Percentiles rank a stretch among this genome's conserved stretches.
Conservation (phyloP, 2,329 filamentous ascomycete species). For the Calonectria pteridis region DNA sequence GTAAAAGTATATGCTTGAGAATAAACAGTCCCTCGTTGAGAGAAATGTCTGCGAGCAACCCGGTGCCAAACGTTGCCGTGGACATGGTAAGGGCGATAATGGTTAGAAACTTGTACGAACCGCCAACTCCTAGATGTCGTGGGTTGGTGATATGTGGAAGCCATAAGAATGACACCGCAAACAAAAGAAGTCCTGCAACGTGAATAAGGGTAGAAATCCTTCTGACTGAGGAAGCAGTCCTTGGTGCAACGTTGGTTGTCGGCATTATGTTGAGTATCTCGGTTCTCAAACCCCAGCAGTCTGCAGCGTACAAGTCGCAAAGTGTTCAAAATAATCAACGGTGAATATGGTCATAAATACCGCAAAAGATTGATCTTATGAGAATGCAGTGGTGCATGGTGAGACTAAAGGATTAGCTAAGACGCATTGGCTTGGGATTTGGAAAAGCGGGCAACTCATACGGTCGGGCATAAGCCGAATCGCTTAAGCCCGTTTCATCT, state of each 20-base stretch:
- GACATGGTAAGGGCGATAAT: slow-evolving; percentile 13
- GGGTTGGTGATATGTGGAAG: slow-evolving; percentile 12
- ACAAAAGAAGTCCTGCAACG: background rate
- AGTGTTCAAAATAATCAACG: no score
- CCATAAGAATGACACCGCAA: background rate
- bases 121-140: slow-evolving; percentile 9
- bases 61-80: slow-evolving; percentile 1
- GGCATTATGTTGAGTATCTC: background rate
- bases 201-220: background rate
- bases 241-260: background rate
- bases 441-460: background rate
- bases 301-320: background rate
- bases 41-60: slow-evolving; percentile 3
- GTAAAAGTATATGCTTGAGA: background rate
- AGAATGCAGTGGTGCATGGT: background rate
- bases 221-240: background rate
- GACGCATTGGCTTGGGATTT: background rate
- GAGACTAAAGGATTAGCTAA: background rate
- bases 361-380: background rate
- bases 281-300: background rate
- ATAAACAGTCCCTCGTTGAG: background rate
- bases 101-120: slow-evolving; percentile 14
- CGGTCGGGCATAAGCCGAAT: background rate
- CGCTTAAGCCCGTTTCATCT: background rate
- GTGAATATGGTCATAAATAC: background rate